Base-by-base conservation (phyloP, 2,329 filamentous ascomycete species). In the Apiospora saccharicola region DNA sequence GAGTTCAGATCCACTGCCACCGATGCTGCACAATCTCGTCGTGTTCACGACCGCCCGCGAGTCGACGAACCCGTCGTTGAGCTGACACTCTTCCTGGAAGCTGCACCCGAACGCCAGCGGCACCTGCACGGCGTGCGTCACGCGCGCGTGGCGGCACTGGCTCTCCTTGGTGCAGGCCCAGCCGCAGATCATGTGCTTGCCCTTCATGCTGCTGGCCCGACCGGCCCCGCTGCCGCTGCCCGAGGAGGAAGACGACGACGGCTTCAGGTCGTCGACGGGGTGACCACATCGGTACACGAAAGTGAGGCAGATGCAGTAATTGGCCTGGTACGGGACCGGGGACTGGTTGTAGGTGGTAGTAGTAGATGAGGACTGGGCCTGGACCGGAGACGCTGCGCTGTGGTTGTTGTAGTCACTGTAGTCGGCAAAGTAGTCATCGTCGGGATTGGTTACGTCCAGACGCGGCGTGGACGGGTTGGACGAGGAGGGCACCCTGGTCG, bases 201-300 rank as follows among this genome's bases (percentile, higher is more conserved):
- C 44, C 43, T 49, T n/a, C 67, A n/a, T 30, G 44, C 43, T 49
- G 67, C 67, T 47, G 67, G 43, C 6, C 44, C 24, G 41, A 24
- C 44, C 26, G 26, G 26, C 44, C 8, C 30, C 57, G 34, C 14
- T 41, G 14, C 19, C 44, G 37, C 37, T 10, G 6, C 37, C 37
- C 5, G 37, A 41, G 37, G 37, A 41, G 37, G 37, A 37, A 1
- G 37, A 41, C 4, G 43, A n/a, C 7, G 14, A 16, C 16, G 67
- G 44, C 7, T 49, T 49, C 24, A 69, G 43, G 8, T 49, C 24
- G 34, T 64, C 57, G 44, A 69, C 44, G 16, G 67, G 26, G 44
- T 69, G 67, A 44, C 67, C 67, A 44, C 67, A 69, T 6, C n/a
- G 8, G 67, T 69, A 49, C 8, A 49, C 44, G 26, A 69, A 69